phyloP scores from a whole-genome alignment of 805 yeast genomes.

The Deakozyma indianensis region DNA sequence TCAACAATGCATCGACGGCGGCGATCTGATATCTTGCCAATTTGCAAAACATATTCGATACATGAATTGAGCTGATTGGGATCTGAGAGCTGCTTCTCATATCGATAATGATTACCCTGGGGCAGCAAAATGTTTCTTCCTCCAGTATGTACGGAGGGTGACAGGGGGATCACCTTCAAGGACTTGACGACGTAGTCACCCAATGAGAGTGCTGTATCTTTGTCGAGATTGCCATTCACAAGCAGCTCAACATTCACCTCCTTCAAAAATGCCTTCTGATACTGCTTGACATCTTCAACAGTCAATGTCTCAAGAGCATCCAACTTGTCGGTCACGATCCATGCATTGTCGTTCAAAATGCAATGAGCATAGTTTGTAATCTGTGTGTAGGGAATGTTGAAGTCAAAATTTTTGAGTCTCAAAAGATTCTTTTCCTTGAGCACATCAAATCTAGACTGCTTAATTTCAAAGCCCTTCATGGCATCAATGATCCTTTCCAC shows the following conservation, averaged over 20 bases:
- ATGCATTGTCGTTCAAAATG: conserved; percentile 58
- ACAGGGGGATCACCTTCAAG: not conserved
- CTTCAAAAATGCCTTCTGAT: conserved; percentile 24
- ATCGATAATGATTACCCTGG: conserved; percentile 7
- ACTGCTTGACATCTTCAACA: conserved; percentile 5
- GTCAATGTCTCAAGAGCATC: conserved; percentile 35
- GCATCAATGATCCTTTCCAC: conserved; percentile 45
- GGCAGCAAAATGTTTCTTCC: not conserved
- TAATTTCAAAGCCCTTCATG: conserved; percentile 35
- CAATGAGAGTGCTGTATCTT: conserved; percentile 38
- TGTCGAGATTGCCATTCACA: conserved; percentile 57
- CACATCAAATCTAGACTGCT: conserved; percentile 46
- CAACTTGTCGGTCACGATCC: conserved; percentile 50
- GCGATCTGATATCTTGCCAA: conserved; percentile 36
- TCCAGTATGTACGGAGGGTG: not conserved
- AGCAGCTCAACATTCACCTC: conserved; percentile 60
- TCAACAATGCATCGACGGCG: conserved; percentile 38
- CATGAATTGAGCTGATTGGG: conserved; percentile 67
- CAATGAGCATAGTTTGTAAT: conserved; percentile 47
- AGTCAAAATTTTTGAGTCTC: conserved; percentile 54
- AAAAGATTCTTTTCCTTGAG: conserved; percentile 50
- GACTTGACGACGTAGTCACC: conserved; percentile 15
- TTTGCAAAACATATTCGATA: conserved; percentile 61
- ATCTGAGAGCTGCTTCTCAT: conserved; percentile 33
- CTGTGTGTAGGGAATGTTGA: conserved; percentile 65